phyloP scores from a whole-genome alignment of 2,329 filamentous ascomycete species.

The Neurospora sp. region DNA sequence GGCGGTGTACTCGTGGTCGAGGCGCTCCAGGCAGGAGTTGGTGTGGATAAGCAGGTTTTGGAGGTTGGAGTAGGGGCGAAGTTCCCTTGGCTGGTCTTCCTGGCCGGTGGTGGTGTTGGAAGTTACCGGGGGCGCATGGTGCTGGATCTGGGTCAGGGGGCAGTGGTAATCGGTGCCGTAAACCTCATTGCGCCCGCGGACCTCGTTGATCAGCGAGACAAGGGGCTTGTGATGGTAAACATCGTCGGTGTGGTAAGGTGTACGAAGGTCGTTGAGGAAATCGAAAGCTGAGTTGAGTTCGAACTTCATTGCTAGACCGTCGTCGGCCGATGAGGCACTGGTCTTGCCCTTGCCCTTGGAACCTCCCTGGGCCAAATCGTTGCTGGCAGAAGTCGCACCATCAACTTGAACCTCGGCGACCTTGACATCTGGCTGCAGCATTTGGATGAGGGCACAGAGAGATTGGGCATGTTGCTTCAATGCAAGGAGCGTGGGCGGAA shows the following conservation, averaged over 20 bases:
- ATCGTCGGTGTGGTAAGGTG: slow-evolving; percentile 36
- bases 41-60: slow-evolving; percentile 44
- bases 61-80: slow-evolving; percentile 34
- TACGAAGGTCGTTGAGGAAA: slow-evolving; percentile 33
- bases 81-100: slow-evolving; percentile 7
- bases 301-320: slow-evolving; percentile 20
- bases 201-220: slow-evolving; percentile 27
- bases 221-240: slow-evolving; percentile 34
- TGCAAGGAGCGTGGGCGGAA: slow-evolving; percentile 42
- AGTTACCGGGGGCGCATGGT: slow-evolving; percentile 35
- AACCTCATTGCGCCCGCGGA: slow-evolving; percentile 32
- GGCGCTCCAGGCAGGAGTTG: slow-evolving; percentile 47
- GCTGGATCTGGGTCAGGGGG: slow-evolving; percentile 35
- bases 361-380: not conserved
- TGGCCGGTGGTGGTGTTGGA: slow-evolving; percentile 10
- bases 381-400: not conserved
- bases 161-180: slow-evolving; percentile 20
- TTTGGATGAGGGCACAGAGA: slow-evolving; percentile 41
- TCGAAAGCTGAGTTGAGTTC: slow-evolving; percentile 14
- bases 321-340: not conserved
- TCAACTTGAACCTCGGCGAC: slow-evolving; percentile 21
- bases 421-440: slow-evolving; percentile 30
- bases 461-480: slow-evolving; percentile 52
- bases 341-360: not conserved
- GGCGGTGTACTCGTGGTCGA: slow-evolving; percentile 47